phyloP scores from a whole-genome alignment of 169 alveolate genomes.

The Miamiensis avidus region DNA sequence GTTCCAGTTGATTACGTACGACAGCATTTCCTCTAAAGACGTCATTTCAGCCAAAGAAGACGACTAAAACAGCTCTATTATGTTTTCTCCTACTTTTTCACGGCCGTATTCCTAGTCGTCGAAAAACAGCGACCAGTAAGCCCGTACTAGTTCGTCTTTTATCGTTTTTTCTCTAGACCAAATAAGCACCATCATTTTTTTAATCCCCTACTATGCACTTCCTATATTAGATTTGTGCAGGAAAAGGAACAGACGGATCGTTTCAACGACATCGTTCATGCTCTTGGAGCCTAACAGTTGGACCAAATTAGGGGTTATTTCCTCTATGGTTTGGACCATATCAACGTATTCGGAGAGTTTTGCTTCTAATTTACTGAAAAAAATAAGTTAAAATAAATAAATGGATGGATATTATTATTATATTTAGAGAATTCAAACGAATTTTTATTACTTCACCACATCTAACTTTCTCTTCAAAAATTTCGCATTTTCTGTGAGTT shows the following conservation, averaged over 20 bases:
- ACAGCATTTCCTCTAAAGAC: constrained; percentile 53
- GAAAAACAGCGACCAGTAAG: constrained; percentile 62
- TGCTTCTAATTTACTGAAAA: constrained; percentile 37
- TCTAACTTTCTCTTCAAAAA: constrained; percentile 11
- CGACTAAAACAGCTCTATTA: constrained; percentile 39
- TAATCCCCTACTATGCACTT: constrained; percentile 62
- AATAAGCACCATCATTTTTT: constrained; percentile 65
- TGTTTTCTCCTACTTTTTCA: constrained; percentile 48
- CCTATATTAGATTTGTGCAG: constrained; percentile 56
- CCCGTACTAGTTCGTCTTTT: constrained; percentile 54
- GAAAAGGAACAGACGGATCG: constrained; percentile 54
- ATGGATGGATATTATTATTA: background rate
- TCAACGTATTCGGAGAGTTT: constrained; percentile 49
- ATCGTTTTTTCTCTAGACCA: constrained; percentile 58
- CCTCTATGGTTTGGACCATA: constrained; percentile 52
- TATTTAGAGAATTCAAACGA: too few species aligned
- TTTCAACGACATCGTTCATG: constrained; percentile 60
- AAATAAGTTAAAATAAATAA: background rate
- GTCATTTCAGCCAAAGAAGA: constrained; percentile 51
- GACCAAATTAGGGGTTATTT: constrained; percentile 49
- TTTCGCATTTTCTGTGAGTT: background rate
- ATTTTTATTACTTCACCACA: background rate
- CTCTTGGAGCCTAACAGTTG: constrained; percentile 62
- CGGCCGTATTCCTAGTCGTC: constrained; percentile 35
- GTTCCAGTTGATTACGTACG: constrained; percentile 2